Evolutionary conservation across 768 basidiomycete genomes (phyloP).

Genomic region (Naganishia vishniacii): DNA sequence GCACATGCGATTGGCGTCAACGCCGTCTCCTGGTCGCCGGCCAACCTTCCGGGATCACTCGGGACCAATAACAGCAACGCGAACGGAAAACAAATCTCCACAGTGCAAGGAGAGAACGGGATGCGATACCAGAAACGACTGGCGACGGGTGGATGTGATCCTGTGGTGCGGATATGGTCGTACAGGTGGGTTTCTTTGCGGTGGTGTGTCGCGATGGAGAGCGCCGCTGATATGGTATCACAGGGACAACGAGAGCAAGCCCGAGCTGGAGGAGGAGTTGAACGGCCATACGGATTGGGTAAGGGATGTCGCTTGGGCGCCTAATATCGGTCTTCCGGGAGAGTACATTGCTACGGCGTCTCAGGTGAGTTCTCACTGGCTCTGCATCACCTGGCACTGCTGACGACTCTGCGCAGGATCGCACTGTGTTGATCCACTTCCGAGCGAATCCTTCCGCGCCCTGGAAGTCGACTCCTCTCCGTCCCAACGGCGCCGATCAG

Average conservation of each 20-base stretch:
- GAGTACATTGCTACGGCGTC: conserved; percentile 94
- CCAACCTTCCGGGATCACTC: conserved; percentile 64
- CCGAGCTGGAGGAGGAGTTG: conserved; percentile 82
- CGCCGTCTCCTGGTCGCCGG: conserved; percentile 95
- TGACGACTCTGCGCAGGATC: conserved; percentile 46
- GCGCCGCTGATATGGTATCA: background rate
- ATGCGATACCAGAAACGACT: conserved; percentile 76
- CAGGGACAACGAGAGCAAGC: conserved; percentile 68
- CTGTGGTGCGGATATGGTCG: conserved; percentile 88
- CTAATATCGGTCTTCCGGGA: conserved; percentile 88
- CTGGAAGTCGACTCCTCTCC: conserved; percentile 45
- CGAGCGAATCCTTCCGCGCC: conserved; percentile 39
- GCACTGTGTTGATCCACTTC: conserved; percentile 48
- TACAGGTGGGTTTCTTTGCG: conserved; percentile 54
- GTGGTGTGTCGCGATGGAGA: background rate
- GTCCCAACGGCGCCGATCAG: conserved; percentile 50
- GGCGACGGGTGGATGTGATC: conserved; percentile 92
- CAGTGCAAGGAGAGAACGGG: conserved; percentile 32
- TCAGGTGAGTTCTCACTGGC: conserved; percentile 55
- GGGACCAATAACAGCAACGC: conserved; percentile 52
- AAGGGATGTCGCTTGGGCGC: conserved; percentile 97
- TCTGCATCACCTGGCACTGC: conserved; percentile 40
- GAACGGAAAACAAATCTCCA: conserved; percentile 4
- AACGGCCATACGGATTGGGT: conserved; percentile 97
- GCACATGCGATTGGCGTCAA: conserved; percentile 96